Percentiles rank a stretch among this genome's conserved stretches.
Conservation (phyloP, 2,329 filamentous ascomycete genomes). For the Dactylellina cionopaga region DNA sequence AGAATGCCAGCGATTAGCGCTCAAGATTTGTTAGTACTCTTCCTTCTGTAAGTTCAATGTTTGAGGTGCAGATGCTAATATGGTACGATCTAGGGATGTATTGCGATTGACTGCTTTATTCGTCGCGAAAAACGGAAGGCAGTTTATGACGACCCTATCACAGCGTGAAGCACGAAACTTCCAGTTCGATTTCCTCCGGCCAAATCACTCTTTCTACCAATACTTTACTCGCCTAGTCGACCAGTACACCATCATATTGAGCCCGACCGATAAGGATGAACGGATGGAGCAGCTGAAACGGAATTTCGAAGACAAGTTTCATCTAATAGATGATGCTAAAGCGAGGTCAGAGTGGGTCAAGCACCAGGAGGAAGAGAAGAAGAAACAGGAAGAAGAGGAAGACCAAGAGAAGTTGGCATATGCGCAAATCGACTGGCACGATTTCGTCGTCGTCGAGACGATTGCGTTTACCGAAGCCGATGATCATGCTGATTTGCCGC, state of each 20-base stretch:
- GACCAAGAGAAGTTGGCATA: conserved; percentile 81
- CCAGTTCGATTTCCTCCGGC: conserved; percentile 94
- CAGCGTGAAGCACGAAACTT: conserved; percentile 90
- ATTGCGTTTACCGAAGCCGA: conserved; percentile 91
- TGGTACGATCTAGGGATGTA: conserved; percentile 53
- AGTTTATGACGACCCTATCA: conserved; percentile 88
- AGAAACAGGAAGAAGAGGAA: conserved; percentile 86
- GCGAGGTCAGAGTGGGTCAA: conserved; percentile 88
- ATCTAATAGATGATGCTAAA: conserved; percentile 81
- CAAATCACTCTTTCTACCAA: conserved; percentile 94
- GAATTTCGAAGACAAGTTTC: conserved; percentile 81
- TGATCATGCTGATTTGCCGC: conserved; percentile 83
- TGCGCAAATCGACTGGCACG: conserved; percentile 95
- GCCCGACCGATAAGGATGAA: conserved; percentile 66
- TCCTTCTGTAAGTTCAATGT: conserved; percentile 54
- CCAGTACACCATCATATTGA: conserved; percentile 74
- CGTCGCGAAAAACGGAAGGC: conserved; percentile 89
- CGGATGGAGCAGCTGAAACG: conserved; percentile 77
- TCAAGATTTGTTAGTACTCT: conserved; percentile 80
- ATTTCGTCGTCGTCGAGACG: conserved; percentile 95
- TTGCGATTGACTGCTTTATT: conserved; percentile 84
- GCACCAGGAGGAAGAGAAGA: conserved; percentile 83
- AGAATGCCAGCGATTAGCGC: conserved; percentile 97
- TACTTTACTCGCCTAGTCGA: conserved; percentile 93
- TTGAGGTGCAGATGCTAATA: conserved; percentile 16